Conservation (phyloP, 2,329 filamentous ascomycete genomes). For the Cordyceps javanica region DNA sequence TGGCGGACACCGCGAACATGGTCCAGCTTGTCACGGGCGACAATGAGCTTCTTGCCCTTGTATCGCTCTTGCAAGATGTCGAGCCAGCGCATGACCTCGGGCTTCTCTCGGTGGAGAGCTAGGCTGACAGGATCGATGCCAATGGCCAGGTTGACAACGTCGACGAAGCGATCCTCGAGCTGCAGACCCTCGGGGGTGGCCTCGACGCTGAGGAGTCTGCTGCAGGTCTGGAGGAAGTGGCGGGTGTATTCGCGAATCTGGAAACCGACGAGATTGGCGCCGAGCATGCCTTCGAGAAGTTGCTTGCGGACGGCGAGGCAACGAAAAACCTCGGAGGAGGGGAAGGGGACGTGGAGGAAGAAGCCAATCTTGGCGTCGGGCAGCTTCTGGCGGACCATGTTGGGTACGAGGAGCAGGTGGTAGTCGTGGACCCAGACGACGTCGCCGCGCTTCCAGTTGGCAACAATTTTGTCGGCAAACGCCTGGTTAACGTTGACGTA, state of each 20-base stretch:
- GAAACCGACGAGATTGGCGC: slow-evolving; percentile 87
- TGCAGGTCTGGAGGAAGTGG: slow-evolving; percentile 94
- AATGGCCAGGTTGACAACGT: slow-evolving; percentile 79
- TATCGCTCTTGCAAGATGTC: slow-evolving; percentile 76
- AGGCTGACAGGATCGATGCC: slow-evolving; percentile 83
- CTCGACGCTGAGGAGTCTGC: slow-evolving; percentile 82
- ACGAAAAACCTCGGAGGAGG: slow-evolving; percentile 91
- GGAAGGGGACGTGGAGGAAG: slow-evolving; percentile 92
- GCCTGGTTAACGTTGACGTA: slow-evolving; percentile 90
- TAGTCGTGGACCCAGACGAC: slow-evolving; percentile 96
- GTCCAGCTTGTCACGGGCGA: slow-evolving; percentile 90
- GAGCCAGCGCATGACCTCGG: slow-evolving; percentile 73
- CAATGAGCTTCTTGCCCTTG: slow-evolving; percentile 81
- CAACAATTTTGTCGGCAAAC: slow-evolving; percentile 84
- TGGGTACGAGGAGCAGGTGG: slow-evolving; percentile 81
- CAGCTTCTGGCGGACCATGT: slow-evolving; percentile 82
- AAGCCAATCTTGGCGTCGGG: slow-evolving; percentile 94
- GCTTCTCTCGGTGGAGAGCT: slow-evolving; percentile 61
- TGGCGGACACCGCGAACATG: slow-evolving; percentile 87
- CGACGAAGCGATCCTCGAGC: slow-evolving; percentile 87
- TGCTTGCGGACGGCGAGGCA: slow-evolving; percentile 83
- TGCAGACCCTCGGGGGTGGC: slow-evolving; percentile 83
- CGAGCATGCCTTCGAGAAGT: slow-evolving; percentile 85
- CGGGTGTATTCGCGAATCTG: slow-evolving; percentile 90
- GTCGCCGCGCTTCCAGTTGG: slow-evolving; percentile 90